phyloP scores from a whole-genome alignment of 306 rosid genomes.

The Quercus suber region DNA sequence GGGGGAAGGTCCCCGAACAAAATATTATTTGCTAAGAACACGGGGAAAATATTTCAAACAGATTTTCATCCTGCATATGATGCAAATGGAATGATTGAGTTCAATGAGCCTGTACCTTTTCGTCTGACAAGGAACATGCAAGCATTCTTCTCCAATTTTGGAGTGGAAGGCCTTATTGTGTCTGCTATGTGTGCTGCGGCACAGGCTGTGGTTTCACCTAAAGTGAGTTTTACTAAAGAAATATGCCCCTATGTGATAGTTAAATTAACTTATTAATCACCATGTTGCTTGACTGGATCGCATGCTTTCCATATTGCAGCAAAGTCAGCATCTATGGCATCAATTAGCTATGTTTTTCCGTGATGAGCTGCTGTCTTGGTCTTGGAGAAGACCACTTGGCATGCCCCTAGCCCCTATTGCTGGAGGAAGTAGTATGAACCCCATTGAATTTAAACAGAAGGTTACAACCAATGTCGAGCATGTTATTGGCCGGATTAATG shows the following conservation, averaged over 20 bases:
- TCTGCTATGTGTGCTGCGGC: conserved; percentile 99
- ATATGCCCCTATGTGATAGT: not conserved
- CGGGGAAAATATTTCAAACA: conserved; percentile 95
- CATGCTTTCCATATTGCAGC: conserved; percentile 59
- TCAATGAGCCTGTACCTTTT: conserved; percentile 95
- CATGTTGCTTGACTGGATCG: conserved; percentile 11
- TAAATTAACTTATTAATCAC: not conserved
- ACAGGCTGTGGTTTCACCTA: conserved; percentile 93
- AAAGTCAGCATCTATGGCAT: conserved; percentile 96
- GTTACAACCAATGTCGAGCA: conserved; percentile 81
- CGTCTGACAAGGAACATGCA: conserved; percentile 98
- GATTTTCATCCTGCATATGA: conserved; percentile 99
- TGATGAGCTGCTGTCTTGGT: conserved; percentile 96
- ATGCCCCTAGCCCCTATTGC: conserved; percentile 78
- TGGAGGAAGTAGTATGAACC: conserved; percentile 77
- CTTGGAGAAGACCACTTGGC: conserved; percentile 99
- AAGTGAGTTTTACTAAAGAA: conserved; percentile 43
- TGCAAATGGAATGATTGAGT: conserved; percentile 87
- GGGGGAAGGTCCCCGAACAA: conserved; percentile 99
- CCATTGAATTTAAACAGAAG: conserved; percentile 83
- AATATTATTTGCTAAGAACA: conserved; percentile 93
- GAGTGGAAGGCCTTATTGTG: conserved; percentile 96
- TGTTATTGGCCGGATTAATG: conserved; percentile 72
- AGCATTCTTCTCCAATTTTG: conserved; percentile 87
- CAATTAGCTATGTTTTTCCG: conserved; percentile 99